Base-by-base conservation (phyloP, 345 rosid genomes). In the Gossypioides kirkii region DNA sequence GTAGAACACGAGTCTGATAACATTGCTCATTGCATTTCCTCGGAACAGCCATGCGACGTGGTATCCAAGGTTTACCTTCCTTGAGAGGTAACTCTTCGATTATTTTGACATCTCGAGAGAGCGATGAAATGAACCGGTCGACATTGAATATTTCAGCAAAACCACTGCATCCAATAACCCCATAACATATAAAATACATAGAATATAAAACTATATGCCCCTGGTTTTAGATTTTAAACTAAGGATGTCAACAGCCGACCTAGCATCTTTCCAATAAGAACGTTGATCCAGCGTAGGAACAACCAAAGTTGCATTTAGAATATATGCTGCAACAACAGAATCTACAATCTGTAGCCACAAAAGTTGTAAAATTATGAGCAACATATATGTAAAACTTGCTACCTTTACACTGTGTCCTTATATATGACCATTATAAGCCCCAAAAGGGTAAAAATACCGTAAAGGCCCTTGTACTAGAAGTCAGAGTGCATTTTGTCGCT, bases 311-410 rank as follows among this genome's bases (percentile, higher is more conserved):
- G 97, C 98, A 82, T 94, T 92, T 73, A 94, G 80, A 67, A 94
- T 90, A 82, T 94, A 94, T 55, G 98, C 98, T 20, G 87, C 98
- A 78, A 87, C 94, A 8, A 92, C 97, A 54, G 91, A 91, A 79
- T 94, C 97, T 47, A 84, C 88, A 74, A 94, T 91, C 98, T 94
- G 89, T 81, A 59, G 54, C 43, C 62, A 72, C 47, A 63, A n/a
- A 56, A 23, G 32, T 20, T 0, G 46, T 6, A 73, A 45, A 20
- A 65, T 11, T 62, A 3, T 65, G 25, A 49, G 65, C 38, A 46
- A 45, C 22, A 78, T 22, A 70, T 70, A 73, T 41, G 38, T 8
- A 32, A 49, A 32, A 68, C 38, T 5, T 45, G 2, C 32, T 23
- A 10, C 23, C 10, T 50, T 20, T 11, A n/a, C 46, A 47, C 25